Conservation (phyloP, 2,329 filamentous ascomycete species). For the Epichloe typhina region DNA sequence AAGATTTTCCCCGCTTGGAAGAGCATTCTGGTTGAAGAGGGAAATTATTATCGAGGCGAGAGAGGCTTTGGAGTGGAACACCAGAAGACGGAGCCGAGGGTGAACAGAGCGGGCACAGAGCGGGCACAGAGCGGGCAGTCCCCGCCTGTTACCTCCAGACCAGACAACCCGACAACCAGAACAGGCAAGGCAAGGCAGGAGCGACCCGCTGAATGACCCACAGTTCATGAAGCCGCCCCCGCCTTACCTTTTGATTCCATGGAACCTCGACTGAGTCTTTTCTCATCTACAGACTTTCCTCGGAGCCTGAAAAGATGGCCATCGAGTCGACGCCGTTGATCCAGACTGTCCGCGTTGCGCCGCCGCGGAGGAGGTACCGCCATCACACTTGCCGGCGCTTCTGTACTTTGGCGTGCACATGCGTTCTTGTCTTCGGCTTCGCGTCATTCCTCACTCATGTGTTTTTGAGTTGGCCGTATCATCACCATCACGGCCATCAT, state of each 20-base stretch:
- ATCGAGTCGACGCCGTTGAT: conserved; percentile 54
- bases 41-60: no score
- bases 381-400: conserved; percentile 51
- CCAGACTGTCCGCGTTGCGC: conserved; percentile 43
- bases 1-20: no score
- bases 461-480: conserved; percentile 26
- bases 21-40: no score
- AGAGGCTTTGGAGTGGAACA: no score
- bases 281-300: conserved; percentile 4
- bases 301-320: conserved; percentile 20
- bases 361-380: conserved; percentile 40
- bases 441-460: conserved; percentile 35
- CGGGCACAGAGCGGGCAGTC: no score
- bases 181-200: no score
- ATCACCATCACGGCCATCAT: conserved; percentile 18
- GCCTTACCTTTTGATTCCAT: not conserved
- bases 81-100: no score
- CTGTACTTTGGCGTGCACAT: conserved; percentile 48
- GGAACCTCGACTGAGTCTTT: not conserved
- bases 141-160: no score
- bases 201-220: no score
- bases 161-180: no score
- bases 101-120: no score
- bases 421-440: conserved; percentile 37
- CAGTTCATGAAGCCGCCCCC: no score